Evolutionary conservation across 2,329 filamentous ascomycete species (phyloP).

Genomic region (Colletotrichum phormii): DNA sequence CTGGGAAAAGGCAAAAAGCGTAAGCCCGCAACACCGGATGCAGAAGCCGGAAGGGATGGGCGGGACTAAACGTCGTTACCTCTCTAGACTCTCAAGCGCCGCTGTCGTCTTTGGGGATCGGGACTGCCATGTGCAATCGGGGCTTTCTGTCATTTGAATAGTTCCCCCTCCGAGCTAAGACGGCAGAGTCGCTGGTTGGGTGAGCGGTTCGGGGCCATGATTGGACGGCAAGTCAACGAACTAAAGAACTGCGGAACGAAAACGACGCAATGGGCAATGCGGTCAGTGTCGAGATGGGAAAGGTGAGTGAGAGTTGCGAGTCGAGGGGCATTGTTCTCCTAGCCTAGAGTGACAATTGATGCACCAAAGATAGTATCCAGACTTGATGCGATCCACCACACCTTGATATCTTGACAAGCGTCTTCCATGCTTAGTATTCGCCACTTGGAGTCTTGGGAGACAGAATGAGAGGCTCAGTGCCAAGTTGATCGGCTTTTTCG

Average conservation of each 20-base stretch:
- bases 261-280: constrained; percentile 5
- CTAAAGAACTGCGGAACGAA: not conserved
- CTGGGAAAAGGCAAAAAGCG: not conserved
- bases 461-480: no score
- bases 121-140: constrained; percentile 16
- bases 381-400: not conserved
- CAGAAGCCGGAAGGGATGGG: constrained; percentile 14
- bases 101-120: constrained; percentile 13
- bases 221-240: constrained; percentile 8
- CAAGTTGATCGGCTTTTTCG: constrained; percentile 23
- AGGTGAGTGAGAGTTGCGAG: not conserved
- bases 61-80: not conserved
- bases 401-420: not conserved
- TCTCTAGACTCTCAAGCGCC: not conserved
- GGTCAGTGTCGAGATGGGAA: constrained; percentile 6
- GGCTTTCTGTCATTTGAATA: not conserved
- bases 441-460: no score
- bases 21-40: not conserved
- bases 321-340: constrained; percentile 5
- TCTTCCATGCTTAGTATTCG: constrained; percentile 1
- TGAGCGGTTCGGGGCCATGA: not conserved
- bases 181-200: constrained; percentile 4
- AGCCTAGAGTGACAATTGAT: not conserved
- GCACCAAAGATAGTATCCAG: not conserved
- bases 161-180: constrained; percentile 3